Evolutionary conservation across 2,329 filamentous ascomycete species (phyloP), one percentile per base, ranked within the genome.

Genomic region (Ceratocystis papillata): DNA sequence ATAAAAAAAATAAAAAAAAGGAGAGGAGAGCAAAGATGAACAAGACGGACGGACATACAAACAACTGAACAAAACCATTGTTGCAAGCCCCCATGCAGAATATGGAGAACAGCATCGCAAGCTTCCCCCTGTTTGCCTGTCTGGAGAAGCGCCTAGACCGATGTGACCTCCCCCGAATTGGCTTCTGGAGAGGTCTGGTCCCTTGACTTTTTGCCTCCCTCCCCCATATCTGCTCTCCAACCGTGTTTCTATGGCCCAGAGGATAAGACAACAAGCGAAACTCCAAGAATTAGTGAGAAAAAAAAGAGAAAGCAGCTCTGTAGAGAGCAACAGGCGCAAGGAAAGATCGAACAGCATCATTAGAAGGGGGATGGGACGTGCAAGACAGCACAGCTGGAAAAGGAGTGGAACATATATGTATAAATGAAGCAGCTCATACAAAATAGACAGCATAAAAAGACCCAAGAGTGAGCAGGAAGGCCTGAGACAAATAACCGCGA

Each of bases 381-480:
- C 37, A 45, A 61, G 53, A 15, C 37, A 61, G 55, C 12, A 45
- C 22, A 60, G 28, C 17, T 37, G 33, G 45, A 65, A 46, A 61
- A 22, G 5, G 33, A 37, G 48, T 59, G 50, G 50, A 57, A 64
- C 48, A 22, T 66, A 57, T 46, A 46, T 62, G 44, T 61, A 5
- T 48, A 63, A 64, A 64, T 25, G 61, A 66, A 53, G 8, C 48
- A 62, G 46, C 46, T 46, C 15, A 67, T 8, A 62, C 28, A 50
- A 28, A 53, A 12, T 62, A 67, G 65, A 17, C 62, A 59, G 62
- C 15, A 12, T 33, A 45, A 22, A 55, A 41, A 46, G 41, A 63
- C 62, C 55, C 28, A 65, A 55, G 25, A 62, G 60, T 61, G 10
- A 55, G 20, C 25, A 5, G 30, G 22, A 37, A 60, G 22, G 22